Evolutionary conservation across 208 protist species (phyloP), one percentile per base, ranked within the genome.

Genomic region (Leishmania mexicana): DNA sequence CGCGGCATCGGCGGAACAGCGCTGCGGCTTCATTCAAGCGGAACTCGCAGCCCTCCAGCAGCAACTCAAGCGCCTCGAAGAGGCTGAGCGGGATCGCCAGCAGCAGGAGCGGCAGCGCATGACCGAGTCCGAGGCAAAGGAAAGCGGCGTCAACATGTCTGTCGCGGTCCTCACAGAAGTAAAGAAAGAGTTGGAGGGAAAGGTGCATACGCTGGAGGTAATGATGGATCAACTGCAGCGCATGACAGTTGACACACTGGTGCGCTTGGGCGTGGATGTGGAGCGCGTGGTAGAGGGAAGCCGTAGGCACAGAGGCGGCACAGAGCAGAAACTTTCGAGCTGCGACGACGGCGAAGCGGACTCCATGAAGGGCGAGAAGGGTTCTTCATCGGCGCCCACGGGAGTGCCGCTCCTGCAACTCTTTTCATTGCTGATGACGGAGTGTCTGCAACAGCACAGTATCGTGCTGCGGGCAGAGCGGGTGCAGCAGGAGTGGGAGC

Each of bases 401-500:
- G n/a, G 77, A 67, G 35, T 81, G 62, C 70, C 86, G 49, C 83
- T 81, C 74, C 65, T 89, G 85, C 75, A 90, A 47, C 83, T 88
- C 11, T 71, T 94, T 21, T 83, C 78, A 6, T 28, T 92, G 21
- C 81, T 94, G 13, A 87, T 71, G 0, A 86, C 80, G 62, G 93
- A 92, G 78, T 93, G 89, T 74, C 21, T 81, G 57, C 64, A 81
- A 24, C 79, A 83, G 70, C 83, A 83, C 75, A 51, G 31, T 53
- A 45, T 81, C 35, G 79, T 84, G 31, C 51, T 73, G 15, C 84
- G 84, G 0, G 80, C 84, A 5, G 80, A 83, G 35, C 75, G 76
- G 24, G 78, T 94, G 62, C 89, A 95, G 79, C 86, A 84, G 75
- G 90, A 96, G 84, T 96, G 92, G 94, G 94, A 94, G 81, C 78